Base-by-base conservation (phyloP, 768 basidiomycete genomes). In the Podaxis carcinomalis region DNA sequence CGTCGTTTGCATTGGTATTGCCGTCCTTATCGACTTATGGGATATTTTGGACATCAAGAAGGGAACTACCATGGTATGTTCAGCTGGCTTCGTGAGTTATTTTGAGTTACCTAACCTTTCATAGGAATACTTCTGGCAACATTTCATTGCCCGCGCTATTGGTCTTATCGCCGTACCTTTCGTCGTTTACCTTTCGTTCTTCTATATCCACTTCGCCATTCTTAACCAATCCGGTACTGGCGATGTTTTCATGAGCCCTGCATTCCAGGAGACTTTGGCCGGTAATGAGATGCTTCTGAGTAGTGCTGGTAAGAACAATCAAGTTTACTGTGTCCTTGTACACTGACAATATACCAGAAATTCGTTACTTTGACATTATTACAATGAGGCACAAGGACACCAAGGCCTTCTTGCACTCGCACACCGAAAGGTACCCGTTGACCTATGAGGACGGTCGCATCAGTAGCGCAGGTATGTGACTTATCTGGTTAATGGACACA, bases 201-300 rank as follows among this genome's bases (percentile, higher is more conserved):
- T 99, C 82, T 99, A 90, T 75, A 75, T 97, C 25, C 97, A 99
- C 73, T 96, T 99, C 69, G 79, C 88, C 27, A 80, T 98, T 64
- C 86, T 98, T 65, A 90, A 79, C 6, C 82, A 88, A 65, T 95
- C 95, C 10, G 97, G 97, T 25, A 83, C 95, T 35, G 97, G 97
- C 4, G 97, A 98, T 69, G 80, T 82, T 40, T 99, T 98, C 78
- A 98, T 98, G 97, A 94, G 91, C 70, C 95, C 97, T 5, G 88
- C 87, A 4, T 99, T 99, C 85, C 97, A 99, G 75, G 95, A 98
- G 76, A 97, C 95, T 16, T 79, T 99, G 54, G 74, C 80, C 21
- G 95, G 94, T 32, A 99, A 97, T 66, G 95, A 98, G 68, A 80
- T 99, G 74, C 75, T 98, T 59, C 71, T 98, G 63, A 93, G 93